Evolutionary conservation across 768 basidiomycete species (phyloP), one percentile per base, ranked within the genome.

Genomic region (Suillus luteus): DNA sequence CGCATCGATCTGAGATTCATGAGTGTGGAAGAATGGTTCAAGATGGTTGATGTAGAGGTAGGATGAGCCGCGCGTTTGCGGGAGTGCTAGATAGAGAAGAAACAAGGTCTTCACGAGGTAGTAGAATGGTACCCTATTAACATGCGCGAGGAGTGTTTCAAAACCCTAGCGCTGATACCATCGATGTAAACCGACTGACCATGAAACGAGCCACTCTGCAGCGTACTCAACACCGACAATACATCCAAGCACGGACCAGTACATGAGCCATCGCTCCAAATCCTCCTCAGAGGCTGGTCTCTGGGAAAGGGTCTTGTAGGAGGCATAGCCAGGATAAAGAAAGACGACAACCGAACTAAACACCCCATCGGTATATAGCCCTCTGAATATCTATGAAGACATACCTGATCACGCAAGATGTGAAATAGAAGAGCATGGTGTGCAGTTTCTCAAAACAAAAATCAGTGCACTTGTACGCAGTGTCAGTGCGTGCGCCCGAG

Each of bases 261-360:
- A 98, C 92, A 95, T 96, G 61, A 98, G 83, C 95, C 96, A 97
- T 77, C 94, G 82, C 73, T 97, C 96, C 10, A 96, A 81, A 52
- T 94, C 93, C 59, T 82, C 85, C 69, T 93, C 92, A 0, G 89
- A 89, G 1, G 92, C 91, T 22, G 92, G 92, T n/a, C 93, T 83
- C 69, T 91, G 87, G 43, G 91, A 90, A 38, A 98, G 85, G 0
- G 92, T 88, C 81, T 98, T 98, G 81, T 96, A 98, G n/a, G 93
- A 95, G 37, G 94, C 92, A 78, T 98, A 98, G 27, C 91, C 92
- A 0, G 95, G 95, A 75, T 98, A 96, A 46, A 96, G 83, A 76
- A 94, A 96, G 22, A 89, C 92, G 6, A 81, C 82, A 41, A 84
- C 76, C n/a, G 89, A 88, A 74, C 91, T 92, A 67, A 52, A 31